Conservation (phyloP, 2,329 filamentous ascomycete genomes). For the Fusarium heterosporum region DNA sequence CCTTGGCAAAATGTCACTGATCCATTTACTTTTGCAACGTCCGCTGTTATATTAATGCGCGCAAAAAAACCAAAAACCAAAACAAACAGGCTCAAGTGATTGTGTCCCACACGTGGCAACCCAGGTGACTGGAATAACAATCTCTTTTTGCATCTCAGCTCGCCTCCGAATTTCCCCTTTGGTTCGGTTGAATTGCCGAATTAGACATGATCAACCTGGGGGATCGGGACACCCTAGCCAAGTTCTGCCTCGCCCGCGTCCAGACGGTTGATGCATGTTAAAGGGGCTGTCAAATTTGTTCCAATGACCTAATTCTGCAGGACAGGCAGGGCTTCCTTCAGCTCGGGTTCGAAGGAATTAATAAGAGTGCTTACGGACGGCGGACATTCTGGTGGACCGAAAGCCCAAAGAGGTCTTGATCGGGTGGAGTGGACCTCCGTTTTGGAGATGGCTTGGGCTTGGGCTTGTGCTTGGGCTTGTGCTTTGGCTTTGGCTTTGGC, state of each 20-base stretch:
- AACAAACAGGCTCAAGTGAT: too few relatives aligned
- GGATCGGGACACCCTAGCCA: constrained; percentile 7
- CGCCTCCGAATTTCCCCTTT: not conserved
- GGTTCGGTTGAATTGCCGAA: constrained; percentile 5
- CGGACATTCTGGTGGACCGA: not conserved
- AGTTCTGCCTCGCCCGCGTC: not conserved
- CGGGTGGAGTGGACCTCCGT: not conserved
- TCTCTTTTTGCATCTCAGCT: constrained; percentile 2
- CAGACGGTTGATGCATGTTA: not conserved
- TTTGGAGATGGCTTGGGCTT: not conserved
- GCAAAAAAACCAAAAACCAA: not conserved
- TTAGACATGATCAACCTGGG: constrained; percentile 9
- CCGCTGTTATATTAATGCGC: not conserved
- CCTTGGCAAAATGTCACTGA: not conserved
- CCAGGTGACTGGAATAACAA: not conserved
- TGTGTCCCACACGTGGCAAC: not conserved
- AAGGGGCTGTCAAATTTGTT: not conserved
- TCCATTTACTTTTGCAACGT: not conserved
- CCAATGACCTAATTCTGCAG: not conserved
- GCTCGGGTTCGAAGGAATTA: not conserved
- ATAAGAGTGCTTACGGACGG: not conserved
- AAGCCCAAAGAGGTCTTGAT: not conserved
- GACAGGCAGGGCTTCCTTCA: not conserved
- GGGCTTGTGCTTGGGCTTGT: too few relatives aligned
- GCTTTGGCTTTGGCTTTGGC: too few relatives aligned